These are phyloP conservation scores for Phytophthora palmivora DNA, from an alignment of 352 stramenopile species.

Conservation along the genomic window DNA sequence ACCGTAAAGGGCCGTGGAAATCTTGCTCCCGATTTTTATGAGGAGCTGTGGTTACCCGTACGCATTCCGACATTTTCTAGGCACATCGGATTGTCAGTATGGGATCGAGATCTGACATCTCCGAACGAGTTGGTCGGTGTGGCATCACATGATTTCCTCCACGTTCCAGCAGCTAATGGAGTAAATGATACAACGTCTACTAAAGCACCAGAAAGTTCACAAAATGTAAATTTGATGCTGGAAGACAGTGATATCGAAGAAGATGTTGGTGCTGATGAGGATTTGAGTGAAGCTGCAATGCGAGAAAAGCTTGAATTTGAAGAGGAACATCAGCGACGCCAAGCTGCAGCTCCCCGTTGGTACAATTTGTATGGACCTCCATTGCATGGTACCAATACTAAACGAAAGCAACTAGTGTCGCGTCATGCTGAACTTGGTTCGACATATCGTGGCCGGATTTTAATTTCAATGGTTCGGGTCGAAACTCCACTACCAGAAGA, in stretches of 20 bases:
- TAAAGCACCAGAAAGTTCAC: constrained; percentile 4
- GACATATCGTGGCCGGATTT: constrained; percentile 79
- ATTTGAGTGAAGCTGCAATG: constrained; percentile 2
- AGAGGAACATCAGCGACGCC: constrained; percentile 14
- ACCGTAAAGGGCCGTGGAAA: constrained; percentile 65
- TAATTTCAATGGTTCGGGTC: constrained; percentile 81
- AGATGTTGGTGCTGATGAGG: not conserved
- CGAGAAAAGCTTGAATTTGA: constrained; percentile 21
- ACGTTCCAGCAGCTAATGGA: constrained; percentile 39
- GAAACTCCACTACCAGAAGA: constrained; percentile 45
- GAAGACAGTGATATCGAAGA: constrained; percentile 17
- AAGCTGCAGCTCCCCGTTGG: constrained; percentile 54
- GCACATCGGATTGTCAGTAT: constrained; percentile 78
- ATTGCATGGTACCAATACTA: constrained; percentile 57
- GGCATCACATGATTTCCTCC: constrained; percentile 73
- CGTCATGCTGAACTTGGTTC: constrained; percentile 74
- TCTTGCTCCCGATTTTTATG: constrained; percentile 67
- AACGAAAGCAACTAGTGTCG: constrained; percentile 56
- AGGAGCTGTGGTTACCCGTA: constrained; percentile 90
- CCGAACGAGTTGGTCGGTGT: constrained; percentile 80
- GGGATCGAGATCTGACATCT: constrained; percentile 77
- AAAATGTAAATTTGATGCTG: constrained; percentile 13
- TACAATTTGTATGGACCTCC: constrained; percentile 90
- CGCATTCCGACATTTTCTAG: constrained; percentile 75
- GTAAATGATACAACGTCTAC: not conserved